Evolutionary conservation across 768 basidiomycete species (phyloP), one percentile per base, ranked within the genome.

Genomic region (Tricholoma flavovirens): DNA sequence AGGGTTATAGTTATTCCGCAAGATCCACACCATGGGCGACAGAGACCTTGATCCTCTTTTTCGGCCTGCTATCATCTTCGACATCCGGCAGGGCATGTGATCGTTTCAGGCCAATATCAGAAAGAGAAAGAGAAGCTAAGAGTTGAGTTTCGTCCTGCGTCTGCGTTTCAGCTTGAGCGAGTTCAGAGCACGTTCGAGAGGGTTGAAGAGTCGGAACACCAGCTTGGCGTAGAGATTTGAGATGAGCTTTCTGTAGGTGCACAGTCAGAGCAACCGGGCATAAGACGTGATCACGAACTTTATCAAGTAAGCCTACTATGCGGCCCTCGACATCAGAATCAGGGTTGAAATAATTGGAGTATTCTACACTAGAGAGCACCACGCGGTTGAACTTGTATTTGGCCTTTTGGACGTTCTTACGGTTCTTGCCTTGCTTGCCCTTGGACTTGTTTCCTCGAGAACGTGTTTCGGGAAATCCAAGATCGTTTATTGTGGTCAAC

Each of bases 1-100:
- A 17, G 6, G 26, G 30, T 24, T 26, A n/a, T 26, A 56, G 55
- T 68, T 70, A 91, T 69, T 91, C 88, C 30, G 86, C 88, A 4
- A 91, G 80, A 70, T 90, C 87, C 59, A 92, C 80, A 49, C 79
- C 83, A 55, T 76, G 68, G 38, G 82, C 81, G 38, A 91, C 70
- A 14, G 88, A 92, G 49, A 90, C 80, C 71, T 90, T 92, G 58
- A 83, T 62, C 64, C 80, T 88, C 74, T 89, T 90, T 60, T 60
- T 67, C 10, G 71, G 70, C 50, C 71, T 66, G n/a, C 59, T 64
- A 22, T 60, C 62, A 38, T 69, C 69, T 40, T 58, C 53, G 26
- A 24, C 42, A 51, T 59, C 58, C 54, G 46, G 43, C 46, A 40
- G 60, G 30, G 66, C 66, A 54, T 70, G 74, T 54, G 72, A 66